These are phyloP conservation scores for Monosporascus sp. DNA, from an alignment of 2,329 filamentous ascomycete genomes.

Conservation along the genomic window DNA sequence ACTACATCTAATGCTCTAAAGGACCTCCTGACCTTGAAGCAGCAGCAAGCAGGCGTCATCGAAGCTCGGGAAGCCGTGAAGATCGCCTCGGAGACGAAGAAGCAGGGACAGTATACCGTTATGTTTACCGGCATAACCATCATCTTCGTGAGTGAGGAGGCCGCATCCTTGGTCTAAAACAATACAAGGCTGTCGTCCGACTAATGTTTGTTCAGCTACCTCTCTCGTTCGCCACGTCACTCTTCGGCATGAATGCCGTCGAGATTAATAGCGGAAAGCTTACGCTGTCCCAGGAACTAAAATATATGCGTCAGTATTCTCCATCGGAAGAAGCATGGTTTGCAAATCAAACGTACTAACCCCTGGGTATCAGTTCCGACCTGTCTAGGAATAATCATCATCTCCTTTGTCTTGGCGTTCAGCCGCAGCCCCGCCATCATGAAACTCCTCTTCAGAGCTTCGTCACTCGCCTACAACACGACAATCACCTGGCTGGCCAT, in stretches of 20 bases:
- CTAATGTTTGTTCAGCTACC: slow-evolving; percentile 15
- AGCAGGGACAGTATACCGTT: slow-evolving; percentile 27
- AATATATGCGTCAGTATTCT: slow-evolving; percentile 13
- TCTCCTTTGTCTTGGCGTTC: slow-evolving; percentile 3
- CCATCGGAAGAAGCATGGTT: background rate
- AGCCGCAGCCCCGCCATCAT: slow-evolving; percentile 6
- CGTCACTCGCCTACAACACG: slow-evolving; percentile 4
- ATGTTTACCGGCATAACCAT: slow-evolving; percentile 29
- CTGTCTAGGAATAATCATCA: background rate
- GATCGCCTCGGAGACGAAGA: slow-evolving; percentile 21
- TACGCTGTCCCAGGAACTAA: slow-evolving; percentile 12
- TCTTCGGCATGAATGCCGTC: slow-evolving; percentile 28
- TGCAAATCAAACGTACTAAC: background rate
- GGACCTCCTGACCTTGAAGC: slow-evolving; percentile 23
- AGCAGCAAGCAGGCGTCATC: slow-evolving; percentile 28
- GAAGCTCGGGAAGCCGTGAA: slow-evolving; percentile 23
- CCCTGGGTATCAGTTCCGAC: background rate
- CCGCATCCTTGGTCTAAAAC: background rate
- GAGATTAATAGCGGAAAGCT: slow-evolving; percentile 3
- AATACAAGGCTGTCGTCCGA: background rate
- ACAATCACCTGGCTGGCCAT: slow-evolving; percentile 4
- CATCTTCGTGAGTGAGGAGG: slow-evolving; percentile 22
- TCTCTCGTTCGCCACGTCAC: slow-evolving; percentile 22
- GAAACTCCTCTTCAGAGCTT: slow-evolving; percentile 1
- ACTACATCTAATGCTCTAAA: slow-evolving; percentile 6